A percentile compares a stretch with the other conserved stretches of the same genome.
phyloP scores from a whole-genome alignment of 192 early-diverging fungal species.

The Podila minutissima region DNA sequence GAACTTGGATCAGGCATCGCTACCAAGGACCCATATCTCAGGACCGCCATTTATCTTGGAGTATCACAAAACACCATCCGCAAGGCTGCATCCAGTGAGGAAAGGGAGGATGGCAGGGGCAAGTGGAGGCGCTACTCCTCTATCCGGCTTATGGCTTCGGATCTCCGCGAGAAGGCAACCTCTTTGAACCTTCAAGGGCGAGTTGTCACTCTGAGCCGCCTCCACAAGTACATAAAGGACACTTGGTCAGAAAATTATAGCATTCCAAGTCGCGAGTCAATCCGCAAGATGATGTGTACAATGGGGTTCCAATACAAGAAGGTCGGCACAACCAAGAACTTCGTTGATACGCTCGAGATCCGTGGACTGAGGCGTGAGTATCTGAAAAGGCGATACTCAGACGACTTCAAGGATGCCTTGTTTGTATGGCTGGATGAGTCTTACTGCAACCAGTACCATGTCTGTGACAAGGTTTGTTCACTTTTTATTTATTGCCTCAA shows the following conservation, averaged over 20 bases:
- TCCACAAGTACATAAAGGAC: conserved; percentile 7
- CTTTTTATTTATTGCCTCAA: background rate
- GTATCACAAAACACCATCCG: conserved; percentile 10
- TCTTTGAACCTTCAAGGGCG: background rate
- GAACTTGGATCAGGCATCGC: background rate
- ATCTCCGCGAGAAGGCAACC: background rate
- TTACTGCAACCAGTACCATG: conserved; percentile 21
- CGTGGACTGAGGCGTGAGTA: background rate
- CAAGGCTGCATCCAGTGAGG: background rate
- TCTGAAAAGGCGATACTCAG: conserved; percentile 18
- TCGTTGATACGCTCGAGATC: conserved; percentile 15
- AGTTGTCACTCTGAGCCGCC: conserved; percentile 5
- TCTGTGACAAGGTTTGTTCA: conserved; percentile 4
- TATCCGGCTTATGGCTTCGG: background rate
- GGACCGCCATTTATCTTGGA: conserved; percentile 16
- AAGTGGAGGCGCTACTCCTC: background rate
- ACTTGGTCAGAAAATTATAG: background rate
- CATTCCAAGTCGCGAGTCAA: background rate
- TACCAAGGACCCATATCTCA: background rate
- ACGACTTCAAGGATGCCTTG: conserved; percentile 14
- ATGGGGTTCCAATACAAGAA: conserved; percentile 5
- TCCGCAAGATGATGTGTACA: conserved; percentile 9
- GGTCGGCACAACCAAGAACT: conserved; percentile 12
- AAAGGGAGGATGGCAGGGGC: conserved; percentile 5
- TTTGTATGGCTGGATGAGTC: conserved; percentile 26